A percentile compares a stretch with the other conserved stretches of the same genome.
Conservation (phyloP, 2,329 filamentous ascomycete genomes). For the Juglanconis oblonga region DNA sequence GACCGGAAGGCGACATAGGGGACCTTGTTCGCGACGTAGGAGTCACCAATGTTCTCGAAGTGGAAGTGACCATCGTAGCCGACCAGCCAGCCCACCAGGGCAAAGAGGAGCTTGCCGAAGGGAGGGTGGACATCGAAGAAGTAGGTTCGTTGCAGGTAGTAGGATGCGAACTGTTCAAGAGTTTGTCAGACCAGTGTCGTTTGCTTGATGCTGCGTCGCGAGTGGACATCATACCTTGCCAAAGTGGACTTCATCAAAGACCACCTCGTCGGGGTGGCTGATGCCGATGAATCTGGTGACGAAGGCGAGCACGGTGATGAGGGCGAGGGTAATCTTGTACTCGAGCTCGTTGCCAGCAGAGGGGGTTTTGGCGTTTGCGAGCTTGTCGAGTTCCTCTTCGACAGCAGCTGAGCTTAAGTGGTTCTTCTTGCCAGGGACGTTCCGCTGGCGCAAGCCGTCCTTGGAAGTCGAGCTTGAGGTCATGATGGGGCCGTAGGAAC, state of each 20-base stretch:
- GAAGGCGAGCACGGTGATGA: slow-evolving; percentile 84
- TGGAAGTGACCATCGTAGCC: slow-evolving; percentile 96
- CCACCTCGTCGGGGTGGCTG: slow-evolving; percentile 90
- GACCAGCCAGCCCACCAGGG: slow-evolving; percentile 94
- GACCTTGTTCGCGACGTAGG: slow-evolving; percentile 94
- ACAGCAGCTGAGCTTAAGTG: slow-evolving; percentile 39
- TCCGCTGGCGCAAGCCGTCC: slow-evolving; percentile 59
- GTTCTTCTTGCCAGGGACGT: slow-evolving; percentile 47
- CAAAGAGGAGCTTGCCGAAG: slow-evolving; percentile 96
- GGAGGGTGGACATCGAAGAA: slow-evolving; percentile 99
- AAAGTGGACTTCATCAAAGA: slow-evolving; percentile 99
- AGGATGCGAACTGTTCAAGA: slow-evolving; percentile 61
- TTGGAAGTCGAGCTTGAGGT: slow-evolving; percentile 49
- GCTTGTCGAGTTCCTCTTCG: slow-evolving; percentile 50
- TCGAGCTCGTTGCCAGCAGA: slow-evolving; percentile 66
- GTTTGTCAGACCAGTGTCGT: slow-evolving; percentile 16
- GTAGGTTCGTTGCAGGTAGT: slow-evolving; percentile 93
- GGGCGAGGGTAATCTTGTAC: slow-evolving; percentile 72
- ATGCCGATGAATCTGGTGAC: slow-evolving; percentile 95
- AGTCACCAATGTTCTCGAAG: slow-evolving; percentile 99
- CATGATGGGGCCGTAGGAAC: slow-evolving; percentile 35
- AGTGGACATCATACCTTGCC: slow-evolving; percentile 71
- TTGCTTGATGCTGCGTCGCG: not conserved
- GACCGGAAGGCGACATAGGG: slow-evolving; percentile 95
- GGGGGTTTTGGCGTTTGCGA: slow-evolving; percentile 40